phyloP scores from a whole-genome alignment of 163 green algal genomes.

The Scenedesmus sp. region DNA sequence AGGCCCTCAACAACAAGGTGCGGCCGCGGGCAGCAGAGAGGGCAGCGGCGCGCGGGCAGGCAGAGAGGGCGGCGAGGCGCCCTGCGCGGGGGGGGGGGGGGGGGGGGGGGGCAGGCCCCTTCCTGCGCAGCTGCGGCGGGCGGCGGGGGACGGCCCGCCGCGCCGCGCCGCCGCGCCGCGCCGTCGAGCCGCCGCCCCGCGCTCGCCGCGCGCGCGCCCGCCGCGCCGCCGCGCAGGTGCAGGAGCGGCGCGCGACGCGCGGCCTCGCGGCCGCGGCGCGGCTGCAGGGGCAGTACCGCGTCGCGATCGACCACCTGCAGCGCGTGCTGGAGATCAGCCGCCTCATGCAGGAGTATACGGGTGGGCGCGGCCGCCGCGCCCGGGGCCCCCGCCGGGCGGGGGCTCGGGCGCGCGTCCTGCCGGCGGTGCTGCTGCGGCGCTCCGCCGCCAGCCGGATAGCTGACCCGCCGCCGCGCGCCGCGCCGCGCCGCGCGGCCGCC shows the following conservation, averaged over 20 bases:
- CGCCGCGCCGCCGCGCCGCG: too few species aligned
- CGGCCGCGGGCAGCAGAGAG: not conserved
- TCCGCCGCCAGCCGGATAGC: too few species aligned
- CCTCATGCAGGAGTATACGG: conserved; percentile 80
- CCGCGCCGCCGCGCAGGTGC: conserved; percentile 52
- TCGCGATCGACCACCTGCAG: conserved; percentile 88
- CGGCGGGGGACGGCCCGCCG: too few species aligned
- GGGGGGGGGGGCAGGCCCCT: too few species aligned
- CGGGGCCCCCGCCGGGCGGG: not conserved
- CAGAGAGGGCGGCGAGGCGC: not conserved
- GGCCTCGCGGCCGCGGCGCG: conserved; percentile 84
- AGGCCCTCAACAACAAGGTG: conserved; percentile 70
- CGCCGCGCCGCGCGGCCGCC: too few species aligned
- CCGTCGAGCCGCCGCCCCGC: too few species aligned
- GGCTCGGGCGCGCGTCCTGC: not conserved
- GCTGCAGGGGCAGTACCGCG: conserved; percentile 75
- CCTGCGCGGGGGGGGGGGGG: not conserved
- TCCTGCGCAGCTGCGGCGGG: too few species aligned
- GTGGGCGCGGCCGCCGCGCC: not conserved
- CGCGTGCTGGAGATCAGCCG: conserved; percentile 90
- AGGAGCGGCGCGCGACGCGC: conserved; percentile 84
- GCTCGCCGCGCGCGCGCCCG: too few species aligned
- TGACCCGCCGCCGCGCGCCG: too few species aligned
- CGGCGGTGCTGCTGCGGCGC: not conserved
- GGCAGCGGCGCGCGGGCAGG: not conserved